Percentiles rank a stretch among this genome's conserved stretches.
Conservation (phyloP, 441 rosid species). For the Biscutella laevigata region DNA sequence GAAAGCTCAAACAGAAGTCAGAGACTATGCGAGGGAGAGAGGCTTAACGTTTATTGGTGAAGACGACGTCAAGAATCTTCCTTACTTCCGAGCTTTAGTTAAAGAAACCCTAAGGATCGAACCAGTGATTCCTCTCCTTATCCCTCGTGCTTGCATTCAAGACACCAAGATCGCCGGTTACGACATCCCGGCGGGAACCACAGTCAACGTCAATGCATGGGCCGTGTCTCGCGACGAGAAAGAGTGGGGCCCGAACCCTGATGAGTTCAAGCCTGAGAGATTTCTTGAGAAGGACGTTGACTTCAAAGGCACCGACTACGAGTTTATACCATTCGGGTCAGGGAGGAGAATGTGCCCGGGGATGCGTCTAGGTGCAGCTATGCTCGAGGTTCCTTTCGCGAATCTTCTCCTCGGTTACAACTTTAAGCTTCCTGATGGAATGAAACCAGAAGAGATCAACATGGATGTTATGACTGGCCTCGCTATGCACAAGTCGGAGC, state of each 20-base stretch:
- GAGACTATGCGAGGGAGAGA: slow-evolving; percentile 12
- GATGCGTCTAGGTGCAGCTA: slow-evolving; percentile 22
- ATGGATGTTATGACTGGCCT: slow-evolving; percentile 30
- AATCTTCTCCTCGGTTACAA: slow-evolving; percentile 26
- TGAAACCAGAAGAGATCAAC: slow-evolving; percentile 21
- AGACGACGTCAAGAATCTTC: slow-evolving; percentile 30
- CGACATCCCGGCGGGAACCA: slow-evolving; percentile 29
- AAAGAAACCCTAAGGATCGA: slow-evolving; percentile 32
- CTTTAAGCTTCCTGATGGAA: slow-evolving; percentile 19
- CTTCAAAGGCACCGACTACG: slow-evolving; percentile 27
- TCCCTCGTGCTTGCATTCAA: slow-evolving; percentile 29
- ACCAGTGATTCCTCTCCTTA: slow-evolving; percentile 25
- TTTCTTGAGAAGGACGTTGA: slow-evolving; percentile 26
- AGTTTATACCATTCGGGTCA: slow-evolving; percentile 31
- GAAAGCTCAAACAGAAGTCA: slow-evolving; percentile 27
- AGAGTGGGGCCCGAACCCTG: slow-evolving; percentile 25
- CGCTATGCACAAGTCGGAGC: slow-evolving; percentile 33
- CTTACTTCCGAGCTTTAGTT: slow-evolving; percentile 26
- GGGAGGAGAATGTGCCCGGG: slow-evolving; percentile 35
- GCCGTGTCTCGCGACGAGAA: slow-evolving; percentile 26
- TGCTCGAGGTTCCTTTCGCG: slow-evolving; percentile 27
- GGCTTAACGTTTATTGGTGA: slow-evolving; percentile 27
- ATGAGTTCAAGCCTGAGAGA: slow-evolving; percentile 29
- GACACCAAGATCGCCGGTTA: slow-evolving; percentile 30
- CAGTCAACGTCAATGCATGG: slow-evolving; percentile 32